Conservation (phyloP, 192 early-diverging fungal species). For the Backusella australiensis region DNA sequence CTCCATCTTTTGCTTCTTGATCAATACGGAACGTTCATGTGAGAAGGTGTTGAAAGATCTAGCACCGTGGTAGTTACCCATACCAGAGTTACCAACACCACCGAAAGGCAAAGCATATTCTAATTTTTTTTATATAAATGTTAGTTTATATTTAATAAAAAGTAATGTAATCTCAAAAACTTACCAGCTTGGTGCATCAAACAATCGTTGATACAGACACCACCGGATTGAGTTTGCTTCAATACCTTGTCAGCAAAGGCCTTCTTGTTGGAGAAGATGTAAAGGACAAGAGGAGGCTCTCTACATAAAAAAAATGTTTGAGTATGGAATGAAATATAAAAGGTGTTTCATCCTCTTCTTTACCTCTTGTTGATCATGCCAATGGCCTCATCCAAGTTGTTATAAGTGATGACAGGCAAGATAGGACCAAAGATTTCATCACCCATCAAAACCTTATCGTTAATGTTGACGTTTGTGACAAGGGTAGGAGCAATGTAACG, state of each 20-base stretch:
- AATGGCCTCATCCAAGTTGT: constrained; percentile 63
- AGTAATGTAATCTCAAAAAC: neutral
- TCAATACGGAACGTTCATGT: constrained; percentile 65
- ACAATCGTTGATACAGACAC: constrained; percentile 77
- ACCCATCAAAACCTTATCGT: constrained; percentile 64
- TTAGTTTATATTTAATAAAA: neutral
- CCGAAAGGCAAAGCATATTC: constrained; percentile 75
- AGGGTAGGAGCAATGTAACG: constrained; percentile 83
- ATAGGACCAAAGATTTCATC: constrained; percentile 94
- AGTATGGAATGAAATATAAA: neutral
- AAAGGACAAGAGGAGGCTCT: constrained; percentile 79
- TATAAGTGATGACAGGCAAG: constrained; percentile 73
- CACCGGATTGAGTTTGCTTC: constrained; percentile 71
- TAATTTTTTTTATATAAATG: neutral
- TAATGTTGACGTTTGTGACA: constrained; percentile 62
- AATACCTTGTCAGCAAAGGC: constrained; percentile 58
- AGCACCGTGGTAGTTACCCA: constrained; percentile 83
- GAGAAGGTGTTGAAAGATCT: constrained; percentile 79
- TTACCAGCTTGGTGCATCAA: constrained; percentile 67
- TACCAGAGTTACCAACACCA: constrained; percentile 82
- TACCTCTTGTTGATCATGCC: constrained; percentile 53
- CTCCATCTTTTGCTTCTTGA: constrained; percentile 43
- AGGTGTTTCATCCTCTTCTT: neutral
- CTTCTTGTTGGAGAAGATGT: constrained; percentile 61
- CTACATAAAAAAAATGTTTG: neutral